Evolutionary conservation across 1,284 basidiomycete species (phyloP).

Genomic region (Heterobasidion annosum): DNA sequence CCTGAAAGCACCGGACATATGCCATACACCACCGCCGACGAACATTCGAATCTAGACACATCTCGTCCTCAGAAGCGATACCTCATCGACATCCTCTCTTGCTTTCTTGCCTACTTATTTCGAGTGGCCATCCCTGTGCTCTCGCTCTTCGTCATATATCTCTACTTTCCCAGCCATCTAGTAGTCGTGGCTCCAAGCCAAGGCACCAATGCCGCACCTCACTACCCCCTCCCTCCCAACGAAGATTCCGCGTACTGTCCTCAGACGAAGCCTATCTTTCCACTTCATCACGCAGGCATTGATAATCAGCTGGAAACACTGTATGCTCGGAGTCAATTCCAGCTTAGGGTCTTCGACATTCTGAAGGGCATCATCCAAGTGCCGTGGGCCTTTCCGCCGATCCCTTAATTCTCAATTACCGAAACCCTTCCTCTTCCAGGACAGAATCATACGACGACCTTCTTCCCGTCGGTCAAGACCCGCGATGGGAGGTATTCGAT

Average conservation of each 20-base stretch:
- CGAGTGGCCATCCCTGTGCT: background rate
- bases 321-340: constrained; percentile 6
- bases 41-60: too few species aligned
- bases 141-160: background rate
- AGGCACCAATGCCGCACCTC: background rate
- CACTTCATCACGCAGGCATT: background rate
- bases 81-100: too few species aligned
- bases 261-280: background rate
- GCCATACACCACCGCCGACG: too few species aligned
- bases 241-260: background rate
- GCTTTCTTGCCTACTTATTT: too few species aligned
- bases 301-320: background rate
- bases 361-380: constrained; percentile 15
- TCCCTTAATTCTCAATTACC: background rate
- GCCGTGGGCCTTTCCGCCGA: constrained; percentile 8
- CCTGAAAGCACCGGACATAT: too few species aligned
- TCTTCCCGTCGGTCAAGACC: constrained; percentile 37
- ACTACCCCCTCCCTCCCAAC: background rate
- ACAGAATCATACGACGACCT: constrained; percentile 25
- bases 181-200: background rate
- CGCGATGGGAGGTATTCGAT: constrained; percentile 41
- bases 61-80: too few species aligned
- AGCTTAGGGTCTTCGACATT: constrained; percentile 8
- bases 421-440: background rate
- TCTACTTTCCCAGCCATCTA: background rate